Base-by-base conservation (phyloP, 2,329 filamentous ascomycete genomes). In the Alternaria brassicae region DNA sequence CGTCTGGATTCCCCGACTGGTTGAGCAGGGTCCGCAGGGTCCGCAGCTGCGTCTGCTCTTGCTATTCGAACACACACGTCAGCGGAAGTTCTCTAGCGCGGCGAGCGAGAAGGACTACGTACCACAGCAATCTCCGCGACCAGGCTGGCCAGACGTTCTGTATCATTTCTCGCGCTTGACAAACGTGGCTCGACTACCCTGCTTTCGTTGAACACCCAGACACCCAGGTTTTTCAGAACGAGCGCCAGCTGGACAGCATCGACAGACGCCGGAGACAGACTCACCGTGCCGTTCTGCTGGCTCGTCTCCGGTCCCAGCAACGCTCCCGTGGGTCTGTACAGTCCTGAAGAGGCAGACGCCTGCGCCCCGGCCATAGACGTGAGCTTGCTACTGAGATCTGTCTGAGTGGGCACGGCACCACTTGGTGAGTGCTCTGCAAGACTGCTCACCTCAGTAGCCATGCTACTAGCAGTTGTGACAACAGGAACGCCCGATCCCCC, bases 171-270 rank as follows among this genome's bases (percentile, higher is more conserved):
- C 30, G 21, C 15, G 3, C 27, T 37, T 6, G 36, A 10, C 13
- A 19, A 23, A 10, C 34, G 44, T 21, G 28, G 25, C 12, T 21
- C 36, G 21, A 45, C 17, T 40, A 48, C 25, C 27, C 19, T 51
- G 32, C 54, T 52, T 30, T 30, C 21, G 28, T 58, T 52, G 15
- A 58, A 52, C 6, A 58, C 30, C 23, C 28, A 52, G 13, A 47
- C 55, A 25, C 41, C 55, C n/a, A 52, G 28, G 40, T 58, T 58
- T 32, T 58, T 58, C 27, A 58, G 13, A 32, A 58, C 52, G 8
- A 52, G 55, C 17, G 55, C 48, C 39, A 58, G 28, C 21, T 58
- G 48, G 4, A 52, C 48, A 6, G 47, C 48, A 32, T 53, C 48
- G 17, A 47, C 37, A 17, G 55, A 41, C 19, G 30, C n/a, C 15